Percentiles rank a stretch among this genome's conserved stretches.
phyloP scores from a whole-genome alignment of 2,329 filamentous ascomycete species.

The Penicillium sp. region DNA sequence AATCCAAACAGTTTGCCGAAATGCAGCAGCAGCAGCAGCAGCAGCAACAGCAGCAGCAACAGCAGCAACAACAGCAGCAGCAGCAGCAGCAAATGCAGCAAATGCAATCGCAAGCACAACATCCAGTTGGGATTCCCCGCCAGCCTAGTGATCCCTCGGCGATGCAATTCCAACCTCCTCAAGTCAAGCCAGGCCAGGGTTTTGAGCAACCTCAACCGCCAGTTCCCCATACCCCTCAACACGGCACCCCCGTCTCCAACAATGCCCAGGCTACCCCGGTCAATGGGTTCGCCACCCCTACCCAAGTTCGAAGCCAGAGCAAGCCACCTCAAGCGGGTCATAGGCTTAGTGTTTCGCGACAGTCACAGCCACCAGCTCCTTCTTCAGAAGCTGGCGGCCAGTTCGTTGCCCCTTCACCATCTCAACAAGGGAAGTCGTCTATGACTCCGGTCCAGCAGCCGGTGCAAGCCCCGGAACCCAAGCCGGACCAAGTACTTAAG shows the following conservation, averaged over 20 bases:
- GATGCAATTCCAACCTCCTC: conserved; percentile 47
- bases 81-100: conserved; percentile 24
- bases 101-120: conserved; percentile 7
- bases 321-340: conserved; percentile 36
- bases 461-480: conserved; percentile 32
- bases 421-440: conserved; percentile 31
- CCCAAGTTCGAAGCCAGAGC: conserved; percentile 36
- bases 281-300: conserved; percentile 46
- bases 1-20: conserved; percentile 48
- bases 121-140: conserved; percentile 37
- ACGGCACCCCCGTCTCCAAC: conserved; percentile 32
- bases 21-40: conserved; percentile 46
- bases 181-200: conserved; percentile 54
- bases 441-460: conserved; percentile 32
- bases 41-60: conserved; percentile 9
- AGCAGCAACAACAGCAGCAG: conserved; percentile 10
- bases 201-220: conserved; percentile 42
- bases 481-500: conserved; percentile 37
- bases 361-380: conserved; percentile 35
- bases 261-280: conserved; percentile 34
- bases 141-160: conserved; percentile 40
- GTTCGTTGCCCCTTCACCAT: conserved; percentile 32
- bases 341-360: conserved; percentile 36
- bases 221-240: conserved; percentile 37
- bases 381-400: conserved; percentile 33